These are phyloP conservation scores for Malus hybrid DNA, from an alignment of 331 rosid genomes.

Conservation along the genomic window DNA sequence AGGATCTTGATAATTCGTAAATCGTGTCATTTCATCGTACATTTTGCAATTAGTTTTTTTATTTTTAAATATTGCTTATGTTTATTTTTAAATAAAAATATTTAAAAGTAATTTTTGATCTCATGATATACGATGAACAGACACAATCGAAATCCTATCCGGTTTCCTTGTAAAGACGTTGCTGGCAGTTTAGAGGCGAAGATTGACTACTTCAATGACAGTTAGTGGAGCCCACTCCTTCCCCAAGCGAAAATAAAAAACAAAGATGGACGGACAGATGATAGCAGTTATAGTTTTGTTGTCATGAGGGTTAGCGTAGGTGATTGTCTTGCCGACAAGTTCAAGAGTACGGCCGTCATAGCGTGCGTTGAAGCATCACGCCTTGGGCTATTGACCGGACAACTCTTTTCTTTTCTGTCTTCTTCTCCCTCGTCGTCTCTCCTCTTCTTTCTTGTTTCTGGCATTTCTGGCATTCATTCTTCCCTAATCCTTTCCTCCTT, in stretches of 20 bases:
- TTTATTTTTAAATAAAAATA: too few relatives aligned
- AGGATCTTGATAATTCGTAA: too few relatives aligned
- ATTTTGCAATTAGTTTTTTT: too few relatives aligned
- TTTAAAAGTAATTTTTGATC: too few relatives aligned
- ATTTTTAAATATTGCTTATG: too few relatives aligned
- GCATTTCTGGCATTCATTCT: background rate
- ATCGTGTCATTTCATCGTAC: too few relatives aligned
- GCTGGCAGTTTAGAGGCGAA: background rate
- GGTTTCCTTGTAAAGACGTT: too few relatives aligned
- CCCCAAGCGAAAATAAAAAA: background rate
- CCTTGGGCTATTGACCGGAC: constrained; percentile 12
- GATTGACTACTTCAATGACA: background rate
- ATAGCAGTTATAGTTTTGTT: background rate
- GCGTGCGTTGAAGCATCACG: background rate
- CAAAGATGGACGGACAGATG: background rate
- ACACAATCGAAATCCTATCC: too few relatives aligned
- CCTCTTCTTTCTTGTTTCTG: background rate
- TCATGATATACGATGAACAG: too few relatives aligned
- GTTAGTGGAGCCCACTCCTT: background rate
- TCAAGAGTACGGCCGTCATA: constrained; percentile 1
- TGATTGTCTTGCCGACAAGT: constrained; percentile 1
- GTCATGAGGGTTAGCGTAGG: background rate
- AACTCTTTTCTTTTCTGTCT: background rate
- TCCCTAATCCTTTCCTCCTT: background rate
- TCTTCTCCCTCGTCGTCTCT: background rate